Percentiles rank a stretch among this genome's conserved stretches.
Conservation (phyloP, 140 eudicot species). For the Stevia rebaudiana region DNA sequence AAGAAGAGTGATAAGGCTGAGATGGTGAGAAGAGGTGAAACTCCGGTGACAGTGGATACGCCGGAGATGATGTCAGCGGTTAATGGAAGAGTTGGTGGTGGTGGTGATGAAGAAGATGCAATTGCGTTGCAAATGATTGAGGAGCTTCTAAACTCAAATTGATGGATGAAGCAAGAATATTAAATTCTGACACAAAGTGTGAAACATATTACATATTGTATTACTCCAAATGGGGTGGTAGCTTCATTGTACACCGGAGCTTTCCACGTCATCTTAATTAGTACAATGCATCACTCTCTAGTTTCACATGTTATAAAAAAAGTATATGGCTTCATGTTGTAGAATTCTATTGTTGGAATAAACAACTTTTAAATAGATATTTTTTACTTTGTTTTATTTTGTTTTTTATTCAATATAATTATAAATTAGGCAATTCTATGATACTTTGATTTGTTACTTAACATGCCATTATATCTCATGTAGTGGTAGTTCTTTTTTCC, state of each 20-base stretch:
- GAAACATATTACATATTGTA: not conserved
- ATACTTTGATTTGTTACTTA: too few species aligned
- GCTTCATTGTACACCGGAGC: slow-evolving; percentile 4
- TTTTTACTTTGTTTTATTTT: not conserved
- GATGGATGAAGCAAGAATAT: slow-evolving; percentile 12
- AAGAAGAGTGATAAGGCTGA: slow-evolving; percentile 27
- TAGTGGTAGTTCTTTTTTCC: too few species aligned
- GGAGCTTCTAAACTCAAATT: slow-evolving; percentile 70
- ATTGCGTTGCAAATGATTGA: slow-evolving; percentile 90
- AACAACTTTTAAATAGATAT: not conserved
- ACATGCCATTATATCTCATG: too few species aligned
- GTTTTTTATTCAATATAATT: not conserved
- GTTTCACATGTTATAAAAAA: too few species aligned
- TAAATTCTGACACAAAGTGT: not conserved
- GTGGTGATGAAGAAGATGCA: slow-evolving; percentile 63
- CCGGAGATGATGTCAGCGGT: slow-evolving; percentile 16
- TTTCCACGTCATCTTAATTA: slow-evolving; percentile 14
- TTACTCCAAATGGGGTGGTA: not conserved
- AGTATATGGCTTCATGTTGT: slow-evolving; percentile 12
- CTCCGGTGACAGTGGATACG: slow-evolving; percentile 16
- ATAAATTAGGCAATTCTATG: too few species aligned
- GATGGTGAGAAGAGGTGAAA: slow-evolving; percentile 1
- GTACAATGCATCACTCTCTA: too few species aligned
- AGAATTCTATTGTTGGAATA: slow-evolving; percentile 19
- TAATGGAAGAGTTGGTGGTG: slow-evolving; percentile 10